These are phyloP conservation scores for Linum usitatissimum DNA, from an alignment of 345 rosid genomes.

Conservation along the genomic window DNA sequence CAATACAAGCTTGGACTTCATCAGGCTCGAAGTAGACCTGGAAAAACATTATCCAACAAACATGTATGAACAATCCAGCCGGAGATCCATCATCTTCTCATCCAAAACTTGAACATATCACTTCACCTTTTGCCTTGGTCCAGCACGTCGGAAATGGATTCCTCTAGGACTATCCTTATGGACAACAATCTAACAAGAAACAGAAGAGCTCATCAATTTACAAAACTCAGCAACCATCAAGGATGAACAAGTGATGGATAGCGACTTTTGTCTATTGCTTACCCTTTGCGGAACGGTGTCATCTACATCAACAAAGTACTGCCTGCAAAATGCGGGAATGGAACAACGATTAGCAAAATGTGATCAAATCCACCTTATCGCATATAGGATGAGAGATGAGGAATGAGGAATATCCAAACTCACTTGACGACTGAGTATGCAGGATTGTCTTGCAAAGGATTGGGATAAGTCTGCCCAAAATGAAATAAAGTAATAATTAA, in stretches of 20 bases:
- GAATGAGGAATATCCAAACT: constrained; percentile 15
- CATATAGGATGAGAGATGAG: background rate
- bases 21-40: constrained; percentile 71
- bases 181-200: constrained; percentile 49
- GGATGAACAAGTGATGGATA: background rate
- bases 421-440: constrained; percentile 84
- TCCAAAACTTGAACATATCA: background rate
- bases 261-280: constrained; percentile 5
- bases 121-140: constrained; percentile 80
- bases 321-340: constrained; percentile 33
- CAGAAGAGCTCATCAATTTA: background rate
- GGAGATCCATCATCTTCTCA: background rate
- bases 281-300: constrained; percentile 82
- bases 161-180: constrained; percentile 75
- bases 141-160: constrained; percentile 80
- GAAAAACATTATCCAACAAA: constrained; percentile 6
- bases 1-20: constrained; percentile 80
- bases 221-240: background rate
- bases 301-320: constrained; percentile 73
- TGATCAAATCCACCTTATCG: background rate
- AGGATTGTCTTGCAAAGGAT: constrained; percentile 83
- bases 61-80: background rate
- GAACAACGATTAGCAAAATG: no score
- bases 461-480: constrained; percentile 43
- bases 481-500: no score